phyloP scores from a whole-genome alignment of 805 yeast genomes.

The Ogataea paradorogensis region DNA sequence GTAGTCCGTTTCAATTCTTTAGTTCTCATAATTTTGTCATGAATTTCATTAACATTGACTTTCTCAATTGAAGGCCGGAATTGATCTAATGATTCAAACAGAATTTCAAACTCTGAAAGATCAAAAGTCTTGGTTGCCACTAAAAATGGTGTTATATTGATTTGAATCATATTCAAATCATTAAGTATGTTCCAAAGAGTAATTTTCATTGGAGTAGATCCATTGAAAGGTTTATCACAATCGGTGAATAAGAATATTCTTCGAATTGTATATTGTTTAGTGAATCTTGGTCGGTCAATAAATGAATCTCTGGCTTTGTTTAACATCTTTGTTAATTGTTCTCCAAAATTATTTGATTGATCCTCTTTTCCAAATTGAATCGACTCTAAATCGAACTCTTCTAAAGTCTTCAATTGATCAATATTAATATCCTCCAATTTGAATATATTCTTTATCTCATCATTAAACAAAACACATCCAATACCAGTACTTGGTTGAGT shows the following conservation, averaged over 20 bases:
- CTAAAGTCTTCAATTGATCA: conserved; percentile 53
- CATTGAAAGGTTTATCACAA: conserved; percentile 62
- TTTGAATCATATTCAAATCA: conserved; percentile 54
- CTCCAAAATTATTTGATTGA: conserved; percentile 27
- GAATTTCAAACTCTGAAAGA: conserved; percentile 40
- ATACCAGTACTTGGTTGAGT: conserved; percentile 67
- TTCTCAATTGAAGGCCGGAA: conserved; percentile 39
- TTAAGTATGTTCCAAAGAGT: conserved; percentile 54
- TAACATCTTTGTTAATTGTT: conserved; percentile 43
- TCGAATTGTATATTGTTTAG: conserved; percentile 48
- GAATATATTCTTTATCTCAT: conserved; percentile 34
- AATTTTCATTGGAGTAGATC: conserved; percentile 38
- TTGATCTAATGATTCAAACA: conserved; percentile 17
- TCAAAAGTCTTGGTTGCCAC: conserved; percentile 43
- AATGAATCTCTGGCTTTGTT: conserved; percentile 56
- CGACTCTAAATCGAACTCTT: conserved; percentile 24
- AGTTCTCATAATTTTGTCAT: conserved; percentile 47
- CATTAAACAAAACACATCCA: conserved; percentile 64
- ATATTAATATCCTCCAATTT: conserved; percentile 54
- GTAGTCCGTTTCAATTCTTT: conserved; percentile 62
- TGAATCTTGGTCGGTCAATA: conserved; percentile 36
- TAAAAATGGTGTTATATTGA: conserved; percentile 63
- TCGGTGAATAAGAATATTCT: conserved; percentile 73
- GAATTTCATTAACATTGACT: conserved; percentile 41
- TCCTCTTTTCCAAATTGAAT: conserved; percentile 35